A percentile compares a stretch with the other conserved stretches of the same genome.
Conservation (phyloP, 768 basidiomycete species). For the Leccinum incarnatum region DNA sequence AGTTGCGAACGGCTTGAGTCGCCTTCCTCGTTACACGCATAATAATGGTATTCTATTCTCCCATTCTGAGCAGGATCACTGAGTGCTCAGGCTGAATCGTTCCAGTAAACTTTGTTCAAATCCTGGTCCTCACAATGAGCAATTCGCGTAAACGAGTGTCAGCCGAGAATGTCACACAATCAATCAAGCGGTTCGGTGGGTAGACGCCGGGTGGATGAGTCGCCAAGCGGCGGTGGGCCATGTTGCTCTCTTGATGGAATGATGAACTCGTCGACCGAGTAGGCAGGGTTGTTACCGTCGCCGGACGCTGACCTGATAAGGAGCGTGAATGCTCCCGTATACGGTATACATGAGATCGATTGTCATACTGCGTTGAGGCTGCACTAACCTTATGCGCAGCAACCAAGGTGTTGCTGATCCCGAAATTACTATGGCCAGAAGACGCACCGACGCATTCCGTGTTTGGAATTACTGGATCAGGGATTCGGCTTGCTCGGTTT, state of each 20-base stretch:
- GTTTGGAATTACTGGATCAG: slow-evolving; percentile 9
- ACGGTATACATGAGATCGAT: slow-evolving; percentile 6
- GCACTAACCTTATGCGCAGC: neutral
- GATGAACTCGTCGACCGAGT: neutral
- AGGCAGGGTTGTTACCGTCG: neutral
- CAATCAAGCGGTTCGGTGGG: neutral
- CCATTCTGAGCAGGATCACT: neutral
- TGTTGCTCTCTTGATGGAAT: neutral
- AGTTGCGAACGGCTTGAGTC: neutral
- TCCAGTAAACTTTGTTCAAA: neutral
- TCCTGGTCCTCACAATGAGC: neutral
- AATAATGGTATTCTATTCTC: neutral
- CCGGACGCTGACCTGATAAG: neutral
- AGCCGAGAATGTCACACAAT: neutral
- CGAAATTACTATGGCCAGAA: neutral
- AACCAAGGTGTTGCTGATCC: neutral
- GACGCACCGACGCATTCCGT: neutral
- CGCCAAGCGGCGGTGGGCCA: neutral
- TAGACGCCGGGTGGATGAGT: neutral
- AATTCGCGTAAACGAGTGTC: neutral
- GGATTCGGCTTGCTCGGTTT: neutral
- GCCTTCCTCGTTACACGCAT: neutral
- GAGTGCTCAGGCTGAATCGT: neutral
- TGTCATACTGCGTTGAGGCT: neutral
- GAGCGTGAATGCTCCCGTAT: neutral